Conservation (phyloP, 441 rosid genomes). For the Gossypium aridum region DNA sequence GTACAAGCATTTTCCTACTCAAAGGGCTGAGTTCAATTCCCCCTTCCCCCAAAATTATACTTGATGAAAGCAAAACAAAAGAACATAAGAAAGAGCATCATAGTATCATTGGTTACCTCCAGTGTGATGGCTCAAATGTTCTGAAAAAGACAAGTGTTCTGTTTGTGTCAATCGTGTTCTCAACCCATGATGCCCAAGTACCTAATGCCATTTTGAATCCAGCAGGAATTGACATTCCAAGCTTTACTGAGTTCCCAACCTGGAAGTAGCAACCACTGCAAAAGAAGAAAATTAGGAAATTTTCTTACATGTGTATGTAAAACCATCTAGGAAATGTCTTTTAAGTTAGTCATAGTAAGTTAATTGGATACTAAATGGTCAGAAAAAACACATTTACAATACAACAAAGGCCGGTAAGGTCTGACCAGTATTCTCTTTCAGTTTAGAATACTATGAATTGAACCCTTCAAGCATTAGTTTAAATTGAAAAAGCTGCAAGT, state of each 20-base stretch:
- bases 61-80: neutral
- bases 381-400: neutral
- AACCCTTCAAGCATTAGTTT: neutral
- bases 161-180: constrained; percentile 38
- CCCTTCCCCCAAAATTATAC: neutral
- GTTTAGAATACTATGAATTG: neutral
- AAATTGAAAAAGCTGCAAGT: neutral
- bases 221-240: constrained; percentile 47
- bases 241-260: constrained; percentile 29
- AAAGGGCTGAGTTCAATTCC: neutral
- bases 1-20: neutral
- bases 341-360: neutral
- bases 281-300: constrained; percentile 22
- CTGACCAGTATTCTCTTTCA: neutral
- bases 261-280: constrained; percentile 50
- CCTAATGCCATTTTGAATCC: constrained; percentile 42
- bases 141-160: constrained; percentile 50
- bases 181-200: constrained; percentile 71
- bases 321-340: neutral
- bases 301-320: constrained; percentile 4
- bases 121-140: constrained; percentile 42
- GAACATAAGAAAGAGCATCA: neutral
- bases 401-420: neutral
- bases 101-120: constrained; percentile 27
- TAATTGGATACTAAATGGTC: neutral